Evolutionary conservation across 306 rosid species (phyloP).

Genomic region (Castanea mollissima): DNA sequence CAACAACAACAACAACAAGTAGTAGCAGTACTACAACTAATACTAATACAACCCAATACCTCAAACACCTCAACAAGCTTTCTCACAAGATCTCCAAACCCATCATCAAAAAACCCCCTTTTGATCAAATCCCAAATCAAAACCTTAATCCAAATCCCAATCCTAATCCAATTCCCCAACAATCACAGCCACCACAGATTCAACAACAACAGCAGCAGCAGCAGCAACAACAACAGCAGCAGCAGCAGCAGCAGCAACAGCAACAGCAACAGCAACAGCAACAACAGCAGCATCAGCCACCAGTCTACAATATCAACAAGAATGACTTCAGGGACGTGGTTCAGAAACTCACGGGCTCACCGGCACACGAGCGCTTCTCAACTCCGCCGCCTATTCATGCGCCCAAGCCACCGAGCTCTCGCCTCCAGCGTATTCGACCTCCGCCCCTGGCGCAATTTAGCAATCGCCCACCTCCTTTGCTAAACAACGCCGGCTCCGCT

Average conservation of each 20-base stretch:
- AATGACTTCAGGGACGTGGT: slow-evolving; percentile 93
- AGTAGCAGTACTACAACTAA: not conserved
- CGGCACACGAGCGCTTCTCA: slow-evolving; percentile 79
- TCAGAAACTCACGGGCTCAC: slow-evolving; percentile 95
- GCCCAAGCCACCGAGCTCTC: slow-evolving; percentile 79
- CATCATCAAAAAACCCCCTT: slow-evolving; percentile 41
- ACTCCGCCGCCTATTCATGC: slow-evolving; percentile 76
- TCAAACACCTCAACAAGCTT: slow-evolving; percentile 79
- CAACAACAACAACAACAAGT: not conserved
- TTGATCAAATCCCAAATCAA: slow-evolving; percentile 31
- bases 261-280: slow-evolving; percentile 31
- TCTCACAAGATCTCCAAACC: slow-evolving; percentile 97
- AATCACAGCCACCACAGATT: not conserved
- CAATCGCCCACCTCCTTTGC: slow-evolving; percentile 58
- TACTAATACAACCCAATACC: slow-evolving; percentile 37
- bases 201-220: not conserved
- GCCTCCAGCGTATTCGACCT: slow-evolving; percentile 93
- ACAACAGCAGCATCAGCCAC: slow-evolving; percentile 87
- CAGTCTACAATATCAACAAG: slow-evolving; percentile 95
- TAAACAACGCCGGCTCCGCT: slow-evolving; percentile 32
- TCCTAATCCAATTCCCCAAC: slow-evolving; percentile 16
- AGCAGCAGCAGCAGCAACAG: not conserved
- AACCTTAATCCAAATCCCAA: slow-evolving; percentile 11
- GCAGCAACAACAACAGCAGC: not conserved
- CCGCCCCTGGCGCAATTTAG: slow-evolving; percentile 76